Evolutionary conservation across 2,329 filamentous ascomycete genomes (phyloP), one percentile per base, ranked within the genome.

Genomic region (Tolypocladium ovalisporum): DNA sequence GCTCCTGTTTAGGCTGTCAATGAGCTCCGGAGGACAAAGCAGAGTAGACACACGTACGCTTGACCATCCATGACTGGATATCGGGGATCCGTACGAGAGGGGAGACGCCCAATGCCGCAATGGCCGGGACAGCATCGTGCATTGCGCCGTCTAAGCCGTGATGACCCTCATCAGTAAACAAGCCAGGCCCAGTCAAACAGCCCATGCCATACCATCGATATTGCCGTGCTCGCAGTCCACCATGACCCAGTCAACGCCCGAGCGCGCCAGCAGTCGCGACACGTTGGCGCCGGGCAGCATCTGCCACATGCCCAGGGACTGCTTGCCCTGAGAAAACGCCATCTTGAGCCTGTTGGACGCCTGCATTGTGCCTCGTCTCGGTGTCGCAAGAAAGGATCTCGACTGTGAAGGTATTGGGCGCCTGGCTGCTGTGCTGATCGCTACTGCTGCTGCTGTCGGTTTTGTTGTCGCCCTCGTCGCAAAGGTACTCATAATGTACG

Each of bases 191-290:
- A 13, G 22, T 24, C 40, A 32, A 17, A 12, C 9, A 35, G n/a
- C 19, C 9, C 10, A 34, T 35, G 3, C 4, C 63, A 37, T 63
- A 75, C 73, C 79, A 40, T 77, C 76, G 58, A 81, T 70, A 60
- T 76, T 78, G 10, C 79, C 79, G 62, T 81, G 79, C 63, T 79
- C 79, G 57, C 77, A 79, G 60, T 80, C 79, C 54, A 81, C 80
- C 68, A 87, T 74, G 12, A 89, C 80, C 78, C 85, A 88, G 66
- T 88, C 85, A 1, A 85, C 76, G 1, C 84, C 85, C 1, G 79
- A 71, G 56, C 82, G 74, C 1, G 86, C 84, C 53, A 89, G 72
- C 22, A 78, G 69, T 56, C 83, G 76, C 6, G 83, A 82, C 15
- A 85, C 71, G 60, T 85, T 85, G 51, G 77, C 74, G 0, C 82